These are phyloP conservation scores for Protostelium mycophagum DNA, from an alignment of 78 protist genomes.

Conservation along the genomic window DNA sequence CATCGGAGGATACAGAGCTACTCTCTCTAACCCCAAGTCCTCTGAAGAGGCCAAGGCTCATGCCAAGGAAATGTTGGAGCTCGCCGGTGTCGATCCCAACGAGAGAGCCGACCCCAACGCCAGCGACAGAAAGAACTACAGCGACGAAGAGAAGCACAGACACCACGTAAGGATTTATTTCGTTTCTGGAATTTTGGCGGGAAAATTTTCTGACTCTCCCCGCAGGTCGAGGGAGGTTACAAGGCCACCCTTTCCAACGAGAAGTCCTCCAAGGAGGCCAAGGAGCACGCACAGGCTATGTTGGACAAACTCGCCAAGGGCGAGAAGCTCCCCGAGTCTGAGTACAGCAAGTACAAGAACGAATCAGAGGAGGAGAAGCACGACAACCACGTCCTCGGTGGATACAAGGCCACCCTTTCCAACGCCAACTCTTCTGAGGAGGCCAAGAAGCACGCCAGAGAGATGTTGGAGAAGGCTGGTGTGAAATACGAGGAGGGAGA, in stretches of 20 bases:
- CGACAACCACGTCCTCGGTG: background rate
- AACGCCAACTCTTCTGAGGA: constrained; percentile 1
- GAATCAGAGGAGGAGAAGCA: background rate
- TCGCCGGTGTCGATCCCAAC: background rate
- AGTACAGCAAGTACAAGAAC: background rate
- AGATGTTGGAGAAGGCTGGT: background rate
- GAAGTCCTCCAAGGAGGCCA: background rate
- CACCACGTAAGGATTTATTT: too few species aligned
- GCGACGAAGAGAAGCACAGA: background rate
- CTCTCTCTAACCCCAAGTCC: background rate
- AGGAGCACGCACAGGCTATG: background rate
- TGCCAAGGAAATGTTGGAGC: background rate
- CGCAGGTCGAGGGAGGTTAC: background rate
- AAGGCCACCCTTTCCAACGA: background rate
- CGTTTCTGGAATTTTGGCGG: too few species aligned
- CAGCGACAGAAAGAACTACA: too few species aligned
- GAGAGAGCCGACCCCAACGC: too few species aligned
- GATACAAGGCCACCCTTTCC: background rate
- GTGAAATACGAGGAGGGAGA: background rate
- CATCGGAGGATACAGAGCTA: background rate
- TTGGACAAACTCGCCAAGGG: background rate
- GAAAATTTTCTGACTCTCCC: too few species aligned
- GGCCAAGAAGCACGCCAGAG: background rate
- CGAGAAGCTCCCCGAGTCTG: background rate
- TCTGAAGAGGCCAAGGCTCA: background rate